Evolutionary conservation across 2,329 filamentous ascomycete species (phyloP).

Genomic region (Leptographium radiaticola): DNA sequence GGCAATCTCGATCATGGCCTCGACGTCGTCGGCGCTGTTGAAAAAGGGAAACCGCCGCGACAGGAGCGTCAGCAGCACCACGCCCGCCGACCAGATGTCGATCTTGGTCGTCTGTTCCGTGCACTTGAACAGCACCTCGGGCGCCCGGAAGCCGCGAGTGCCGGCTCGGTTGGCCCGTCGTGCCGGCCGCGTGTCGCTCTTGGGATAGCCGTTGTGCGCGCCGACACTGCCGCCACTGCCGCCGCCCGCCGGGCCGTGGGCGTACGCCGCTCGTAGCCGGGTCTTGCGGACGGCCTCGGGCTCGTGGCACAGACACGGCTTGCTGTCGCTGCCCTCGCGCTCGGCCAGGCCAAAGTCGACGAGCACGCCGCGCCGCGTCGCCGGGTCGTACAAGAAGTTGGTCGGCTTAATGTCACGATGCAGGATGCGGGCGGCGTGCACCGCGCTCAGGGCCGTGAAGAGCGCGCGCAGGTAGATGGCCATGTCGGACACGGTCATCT

Average conservation of each 20-base stretch:
- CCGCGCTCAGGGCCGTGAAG: conserved; percentile 70
- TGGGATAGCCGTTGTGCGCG: conserved; percentile 61
- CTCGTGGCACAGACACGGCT: conserved; percentile 72
- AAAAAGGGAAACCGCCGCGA: conserved; percentile 94
- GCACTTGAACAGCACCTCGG: conserved; percentile 94
- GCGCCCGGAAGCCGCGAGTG: conserved; percentile 88
- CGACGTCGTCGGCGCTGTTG: conserved; percentile 95
- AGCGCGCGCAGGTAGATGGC: conserved; percentile 80
- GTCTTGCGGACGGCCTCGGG: conserved; percentile 46
- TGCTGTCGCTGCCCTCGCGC: conserved; percentile 60
- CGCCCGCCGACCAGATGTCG: conserved; percentile 92
- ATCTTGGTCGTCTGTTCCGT: conserved; percentile 89
- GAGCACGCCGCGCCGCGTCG: conserved; percentile 69
- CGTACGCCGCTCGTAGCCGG: conserved; percentile 43
- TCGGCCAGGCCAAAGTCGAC: conserved; percentile 99
- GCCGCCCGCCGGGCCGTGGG: background rate
- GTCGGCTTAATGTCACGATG: conserved; percentile 97
- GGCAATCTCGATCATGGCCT: conserved; percentile 93
- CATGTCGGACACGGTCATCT: conserved; percentile 78
- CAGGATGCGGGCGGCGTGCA: conserved; percentile 74
- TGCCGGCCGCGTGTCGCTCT: conserved; percentile 76
- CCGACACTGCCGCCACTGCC: conserved; percentile 24
- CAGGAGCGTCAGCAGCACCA: conserved; percentile 92
- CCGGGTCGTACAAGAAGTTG: conserved; percentile 87
- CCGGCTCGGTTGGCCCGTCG: conserved; percentile 88